A percentile compares a stretch with the other conserved stretches of the same genome.
Conservation (phyloP, 441 rosid genomes). For the Hura crepitans region DNA sequence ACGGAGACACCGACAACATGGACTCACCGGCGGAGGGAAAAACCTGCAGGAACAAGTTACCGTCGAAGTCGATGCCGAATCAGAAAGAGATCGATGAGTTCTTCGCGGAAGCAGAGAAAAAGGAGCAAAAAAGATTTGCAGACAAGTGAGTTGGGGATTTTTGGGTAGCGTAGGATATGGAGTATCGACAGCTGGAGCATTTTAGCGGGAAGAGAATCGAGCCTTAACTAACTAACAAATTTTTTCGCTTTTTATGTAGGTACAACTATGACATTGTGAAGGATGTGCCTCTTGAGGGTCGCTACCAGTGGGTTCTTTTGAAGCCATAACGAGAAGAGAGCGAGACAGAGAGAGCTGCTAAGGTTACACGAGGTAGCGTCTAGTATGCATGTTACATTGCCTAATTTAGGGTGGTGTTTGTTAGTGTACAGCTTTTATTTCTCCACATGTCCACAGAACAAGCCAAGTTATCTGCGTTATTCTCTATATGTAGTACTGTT, state of each 20-base stretch:
- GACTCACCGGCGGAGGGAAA: conserved; percentile 16
- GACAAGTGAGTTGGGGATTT: conserved; percentile 49
- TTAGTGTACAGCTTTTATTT: conserved; percentile 30
- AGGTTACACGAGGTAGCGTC: conserved; percentile 34
- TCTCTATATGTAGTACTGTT: not conserved
- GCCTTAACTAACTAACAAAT: conserved; percentile 48
- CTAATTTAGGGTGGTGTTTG: conserved; percentile 14
- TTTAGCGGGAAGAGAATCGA: conserved; percentile 23
- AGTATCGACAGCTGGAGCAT: conserved; percentile 22
- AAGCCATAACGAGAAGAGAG: conserved; percentile 32
- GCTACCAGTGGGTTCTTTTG: conserved; percentile 65
- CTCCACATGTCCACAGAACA: not conserved
- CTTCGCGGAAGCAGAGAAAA: conserved; percentile 49
- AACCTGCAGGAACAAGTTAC: conserved; percentile 7
- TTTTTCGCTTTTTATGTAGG: conserved; percentile 32
- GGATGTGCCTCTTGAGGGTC: conserved; percentile 71
- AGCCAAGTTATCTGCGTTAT: conserved; percentile 2
- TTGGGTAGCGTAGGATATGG: conserved; percentile 37
- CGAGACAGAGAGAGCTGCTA: conserved; percentile 21
- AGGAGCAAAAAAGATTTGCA: conserved; percentile 52
- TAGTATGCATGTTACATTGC: conserved; percentile 19
- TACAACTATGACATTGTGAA: conserved; percentile 64
- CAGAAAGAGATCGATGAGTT: conserved; percentile 59
- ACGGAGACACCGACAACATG: conserved; percentile 35
- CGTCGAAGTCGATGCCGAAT: conserved; percentile 28